Evolutionary conservation across 176 grass and related monocot species (phyloP).

Genomic region (Guadua angustifolia): DNA sequence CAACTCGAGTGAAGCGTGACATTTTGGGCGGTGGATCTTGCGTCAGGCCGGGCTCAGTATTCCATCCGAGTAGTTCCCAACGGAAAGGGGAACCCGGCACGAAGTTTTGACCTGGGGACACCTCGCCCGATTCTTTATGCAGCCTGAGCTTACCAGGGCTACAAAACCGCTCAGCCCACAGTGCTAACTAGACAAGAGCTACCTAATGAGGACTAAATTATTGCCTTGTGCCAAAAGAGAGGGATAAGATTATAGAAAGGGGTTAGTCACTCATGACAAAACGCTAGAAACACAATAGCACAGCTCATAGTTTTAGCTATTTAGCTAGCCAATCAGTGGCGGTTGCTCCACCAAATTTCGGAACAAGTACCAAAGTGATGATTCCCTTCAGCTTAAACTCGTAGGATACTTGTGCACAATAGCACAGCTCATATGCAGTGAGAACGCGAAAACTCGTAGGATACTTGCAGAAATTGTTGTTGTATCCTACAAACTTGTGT

Average conservation of each 20-base stretch:
- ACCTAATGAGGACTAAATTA: slow-evolving; percentile 50
- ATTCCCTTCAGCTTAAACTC: not conserved
- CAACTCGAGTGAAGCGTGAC: not conserved
- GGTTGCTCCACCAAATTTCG: slow-evolving; percentile 53
- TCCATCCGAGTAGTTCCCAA: slow-evolving; percentile 20
- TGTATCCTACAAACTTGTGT: not conserved
- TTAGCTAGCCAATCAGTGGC: slow-evolving; percentile 50
- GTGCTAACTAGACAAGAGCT: slow-evolving; percentile 27
- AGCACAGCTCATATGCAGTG: too few relatives aligned
- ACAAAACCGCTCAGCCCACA: slow-evolving; percentile 38
- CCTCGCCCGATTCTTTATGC: not conserved
- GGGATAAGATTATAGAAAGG: not conserved
- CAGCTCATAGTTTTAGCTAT: slow-evolving; percentile 43
- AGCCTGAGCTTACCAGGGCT: slow-evolving; percentile 33
- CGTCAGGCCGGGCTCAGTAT: too few relatives aligned
- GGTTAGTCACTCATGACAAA: slow-evolving; percentile 29
- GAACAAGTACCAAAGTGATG: slow-evolving; percentile 45
- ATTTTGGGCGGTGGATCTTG: not conserved
- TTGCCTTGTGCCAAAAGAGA: not conserved
- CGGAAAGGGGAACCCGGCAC: slow-evolving; percentile 16
- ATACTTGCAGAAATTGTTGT: not conserved
- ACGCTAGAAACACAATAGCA: slow-evolving; percentile 23
- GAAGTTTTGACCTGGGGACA: slow-evolving; percentile 30
- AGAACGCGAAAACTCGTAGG: not conserved
- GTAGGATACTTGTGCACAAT: not conserved